Conservation (phyloP, 352 stramenopile genomes). For the Elongisporangium undulatum region DNA sequence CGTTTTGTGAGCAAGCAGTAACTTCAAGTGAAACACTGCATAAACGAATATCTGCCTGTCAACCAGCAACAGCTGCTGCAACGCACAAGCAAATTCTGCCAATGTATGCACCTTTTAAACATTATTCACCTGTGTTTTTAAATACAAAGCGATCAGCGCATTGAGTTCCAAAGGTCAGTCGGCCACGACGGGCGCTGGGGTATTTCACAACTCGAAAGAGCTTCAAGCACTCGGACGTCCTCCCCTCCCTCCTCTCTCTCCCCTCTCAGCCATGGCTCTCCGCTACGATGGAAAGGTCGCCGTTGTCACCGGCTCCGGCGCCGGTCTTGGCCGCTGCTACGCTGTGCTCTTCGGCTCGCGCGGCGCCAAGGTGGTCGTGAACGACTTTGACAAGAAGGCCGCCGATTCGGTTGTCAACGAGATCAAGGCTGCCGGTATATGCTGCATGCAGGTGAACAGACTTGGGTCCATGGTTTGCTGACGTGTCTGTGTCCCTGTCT, state of each 20-base stretch:
- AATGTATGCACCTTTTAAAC: neutral
- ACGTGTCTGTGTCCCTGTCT: neutral
- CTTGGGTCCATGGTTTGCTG: neutral
- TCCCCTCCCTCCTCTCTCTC: conserved; percentile 3
- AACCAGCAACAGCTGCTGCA: neutral
- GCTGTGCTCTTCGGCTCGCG: conserved; percentile 66
- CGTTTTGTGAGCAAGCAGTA: neutral
- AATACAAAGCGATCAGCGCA: neutral
- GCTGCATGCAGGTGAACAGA: neutral
- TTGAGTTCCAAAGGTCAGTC: neutral
- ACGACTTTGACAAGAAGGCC: conserved; percentile 61
- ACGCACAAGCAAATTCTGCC: neutral
- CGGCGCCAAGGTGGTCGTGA: conserved; percentile 84
- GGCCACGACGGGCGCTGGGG: neutral
- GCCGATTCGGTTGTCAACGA: conserved; percentile 73
- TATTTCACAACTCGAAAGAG: conserved; percentile 17
- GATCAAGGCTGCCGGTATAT: conserved; percentile 66
- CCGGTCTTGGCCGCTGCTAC: conserved; percentile 72
- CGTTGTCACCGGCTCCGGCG: conserved; percentile 73
- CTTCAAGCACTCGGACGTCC: conserved; percentile 6
- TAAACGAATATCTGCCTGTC: neutral
- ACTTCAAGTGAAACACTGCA: neutral
- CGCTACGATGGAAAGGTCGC: conserved; percentile 75
- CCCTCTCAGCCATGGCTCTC: conserved; percentile 29
- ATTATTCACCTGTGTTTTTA: neutral